A percentile compares a stretch with the other conserved stretches of the same genome.
Conservation (phyloP, 75 land plant species). For the Sequoia sempervirens region DNA sequence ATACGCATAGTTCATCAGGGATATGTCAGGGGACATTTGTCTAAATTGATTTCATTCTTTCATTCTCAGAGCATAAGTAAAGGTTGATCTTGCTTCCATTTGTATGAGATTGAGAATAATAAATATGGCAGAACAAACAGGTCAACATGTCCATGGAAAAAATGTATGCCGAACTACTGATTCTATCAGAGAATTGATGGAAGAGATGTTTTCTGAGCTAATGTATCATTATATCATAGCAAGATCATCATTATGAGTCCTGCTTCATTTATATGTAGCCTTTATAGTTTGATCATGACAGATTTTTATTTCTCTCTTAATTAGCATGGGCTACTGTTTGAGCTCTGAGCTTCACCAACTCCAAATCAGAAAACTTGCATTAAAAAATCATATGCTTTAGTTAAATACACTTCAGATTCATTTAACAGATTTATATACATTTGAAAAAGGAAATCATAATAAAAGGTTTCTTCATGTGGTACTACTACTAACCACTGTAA, state of each 20-base stretch:
- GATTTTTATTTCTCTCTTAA: neutral
- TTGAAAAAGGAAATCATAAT: neutral
- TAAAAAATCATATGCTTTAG: neutral
- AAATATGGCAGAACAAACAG: neutral
- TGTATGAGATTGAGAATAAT: neutral
- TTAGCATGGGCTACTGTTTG: neutral
- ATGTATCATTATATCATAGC: neutral
- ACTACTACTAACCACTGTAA: slow-evolving; percentile 52
- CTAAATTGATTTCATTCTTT: neutral
- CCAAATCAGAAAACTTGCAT: neutral
- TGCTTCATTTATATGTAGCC: neutral
- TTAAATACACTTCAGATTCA: neutral
- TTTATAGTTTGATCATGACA: neutral
- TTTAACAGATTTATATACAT: neutral
- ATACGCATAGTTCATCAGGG: neutral
- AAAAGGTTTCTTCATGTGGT: neutral
- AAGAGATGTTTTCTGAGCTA: neutral
- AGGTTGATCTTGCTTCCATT: neutral
- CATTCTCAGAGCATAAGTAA: neutral
- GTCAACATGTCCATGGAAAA: neutral
- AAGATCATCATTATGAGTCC: neutral
- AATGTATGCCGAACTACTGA: neutral
- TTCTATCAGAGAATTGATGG: neutral
- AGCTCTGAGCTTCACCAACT: no score
- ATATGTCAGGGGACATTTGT: neutral